Evolutionary conservation across 805 yeast genomes (phyloP).

Genomic region (Lipomyces sp.): DNA sequence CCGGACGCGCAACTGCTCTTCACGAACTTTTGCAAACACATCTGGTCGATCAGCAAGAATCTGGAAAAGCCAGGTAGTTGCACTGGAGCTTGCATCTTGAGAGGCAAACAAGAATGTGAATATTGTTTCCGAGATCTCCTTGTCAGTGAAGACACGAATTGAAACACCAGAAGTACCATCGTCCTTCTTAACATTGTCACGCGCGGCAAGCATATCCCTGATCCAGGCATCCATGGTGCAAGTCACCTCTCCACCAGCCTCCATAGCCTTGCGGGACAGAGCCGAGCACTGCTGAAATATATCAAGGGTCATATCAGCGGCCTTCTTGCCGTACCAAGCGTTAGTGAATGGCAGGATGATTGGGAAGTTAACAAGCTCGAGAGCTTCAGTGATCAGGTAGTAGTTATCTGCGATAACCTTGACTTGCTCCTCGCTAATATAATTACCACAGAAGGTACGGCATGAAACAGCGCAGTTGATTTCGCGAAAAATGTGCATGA

Average conservation of each 20-base stretch:
- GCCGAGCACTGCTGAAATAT: conserved; percentile 88
- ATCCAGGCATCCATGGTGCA: conserved; percentile 98
- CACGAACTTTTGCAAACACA: conserved; percentile 80
- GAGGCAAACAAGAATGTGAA: conserved; percentile 97
- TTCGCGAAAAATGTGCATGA: conserved; percentile 94
- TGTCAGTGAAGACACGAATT: conserved; percentile 83
- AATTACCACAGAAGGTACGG: conserved; percentile 93
- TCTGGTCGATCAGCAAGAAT: conserved; percentile 95
- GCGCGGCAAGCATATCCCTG: conserved; percentile 76
- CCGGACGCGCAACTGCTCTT: conserved; percentile 87
- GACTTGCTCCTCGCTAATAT: conserved; percentile 90
- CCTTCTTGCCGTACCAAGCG: conserved; percentile 95
- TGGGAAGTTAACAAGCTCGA: conserved; percentile 97
- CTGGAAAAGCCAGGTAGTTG: conserved; percentile 98
- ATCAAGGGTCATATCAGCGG: conserved; percentile 93
- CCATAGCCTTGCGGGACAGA: conserved; percentile 80
- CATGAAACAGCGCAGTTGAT: conserved; percentile 92
- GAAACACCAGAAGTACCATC: conserved; percentile 55
- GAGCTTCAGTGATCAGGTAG: conserved; percentile 89
- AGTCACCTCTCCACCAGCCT: conserved; percentile 72
- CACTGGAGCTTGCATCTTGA: conserved; percentile 96
- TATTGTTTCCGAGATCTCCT: conserved; percentile 93
- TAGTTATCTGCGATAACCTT: conserved; percentile 89
- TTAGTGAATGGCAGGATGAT: conserved; percentile 94
- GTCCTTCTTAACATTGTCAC: conserved; percentile 50